These are phyloP conservation scores for Leccinum cinnamomeum DNA, from an alignment of 1,284 basidiomycete genomes.

Conservation along the genomic window DNA sequence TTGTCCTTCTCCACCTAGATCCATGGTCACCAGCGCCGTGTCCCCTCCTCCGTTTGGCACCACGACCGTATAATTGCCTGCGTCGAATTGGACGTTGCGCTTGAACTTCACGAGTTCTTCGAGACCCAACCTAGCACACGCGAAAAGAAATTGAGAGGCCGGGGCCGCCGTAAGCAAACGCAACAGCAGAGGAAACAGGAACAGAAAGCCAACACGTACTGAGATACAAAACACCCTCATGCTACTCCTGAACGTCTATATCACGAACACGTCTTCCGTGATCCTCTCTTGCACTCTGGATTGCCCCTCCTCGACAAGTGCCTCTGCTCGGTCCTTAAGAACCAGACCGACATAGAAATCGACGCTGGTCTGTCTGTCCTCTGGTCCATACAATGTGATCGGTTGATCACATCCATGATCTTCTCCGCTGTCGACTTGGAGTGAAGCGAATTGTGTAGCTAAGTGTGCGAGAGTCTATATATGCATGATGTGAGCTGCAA, in stretches of 20 bases:
- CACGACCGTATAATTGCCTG: slow-evolving; percentile 85
- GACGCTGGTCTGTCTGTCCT: slow-evolving; percentile 95
- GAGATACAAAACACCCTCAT: slow-evolving; percentile 91
- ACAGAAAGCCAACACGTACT: slow-evolving; percentile 53
- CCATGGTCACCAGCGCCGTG: slow-evolving; percentile 59
- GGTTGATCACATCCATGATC: slow-evolving; percentile 85
- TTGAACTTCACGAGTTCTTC: slow-evolving; percentile 95
- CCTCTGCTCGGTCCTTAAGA: slow-evolving; percentile 70
- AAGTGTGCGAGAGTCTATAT: slow-evolving; percentile 60
- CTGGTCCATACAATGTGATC: slow-evolving; percentile 92
- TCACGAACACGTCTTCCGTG: slow-evolving; percentile 90
- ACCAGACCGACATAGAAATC: slow-evolving; percentile 98
- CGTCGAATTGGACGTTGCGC: slow-evolving; percentile 84
- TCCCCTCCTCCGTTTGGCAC: slow-evolving; percentile 46
- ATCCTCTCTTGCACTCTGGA: slow-evolving; percentile 39
- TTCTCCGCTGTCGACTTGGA: slow-evolving; percentile 90
- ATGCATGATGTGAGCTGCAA: background rate
- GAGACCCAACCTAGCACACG: slow-evolving; percentile 75
- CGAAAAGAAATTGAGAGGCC: background rate
- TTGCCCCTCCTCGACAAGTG: slow-evolving; percentile 25
- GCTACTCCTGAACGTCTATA: slow-evolving; percentile 93
- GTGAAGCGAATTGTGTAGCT: slow-evolving; percentile 86
- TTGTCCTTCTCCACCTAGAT: slow-evolving; percentile 94
- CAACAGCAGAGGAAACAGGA: background rate
- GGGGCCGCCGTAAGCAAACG: slow-evolving; percentile 1